These are phyloP conservation scores for Paramecium bursaria DNA, from an alignment of 73 alveolate genomes.

Conservation along the genomic window DNA sequence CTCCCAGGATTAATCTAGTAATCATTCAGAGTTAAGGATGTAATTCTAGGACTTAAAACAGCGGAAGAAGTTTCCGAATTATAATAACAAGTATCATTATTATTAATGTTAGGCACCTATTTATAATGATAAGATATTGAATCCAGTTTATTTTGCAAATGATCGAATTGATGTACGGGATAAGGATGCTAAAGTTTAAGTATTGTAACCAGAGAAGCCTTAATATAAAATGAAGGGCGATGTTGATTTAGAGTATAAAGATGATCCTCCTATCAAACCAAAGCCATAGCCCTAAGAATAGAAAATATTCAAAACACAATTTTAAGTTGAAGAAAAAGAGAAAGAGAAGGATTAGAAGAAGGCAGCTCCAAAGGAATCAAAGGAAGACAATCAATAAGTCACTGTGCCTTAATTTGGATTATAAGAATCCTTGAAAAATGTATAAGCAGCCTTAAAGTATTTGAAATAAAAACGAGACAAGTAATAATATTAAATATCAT, in stretches of 20 bases:
- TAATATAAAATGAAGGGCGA: slow-evolving; percentile 53
- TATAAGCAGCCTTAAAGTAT: slow-evolving; percentile 3
- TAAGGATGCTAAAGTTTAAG: slow-evolving; percentile 17
- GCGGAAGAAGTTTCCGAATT: neutral
- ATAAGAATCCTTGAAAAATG: slow-evolving; percentile 2
- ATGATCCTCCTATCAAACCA: neutral
- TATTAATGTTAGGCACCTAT: slow-evolving; percentile 21
- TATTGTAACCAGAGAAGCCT: slow-evolving; percentile 23
- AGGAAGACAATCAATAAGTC: neutral
- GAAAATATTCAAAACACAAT: slow-evolving; percentile 3
- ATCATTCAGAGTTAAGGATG: slow-evolving; percentile 26
- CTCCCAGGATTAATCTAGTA: slow-evolving; percentile 39
- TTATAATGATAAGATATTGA: slow-evolving; percentile 19
- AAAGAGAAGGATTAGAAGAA: neutral
- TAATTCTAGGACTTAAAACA: neutral
- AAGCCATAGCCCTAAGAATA: neutral
- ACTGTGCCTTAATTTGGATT: neutral
- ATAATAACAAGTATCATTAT: too few relatives aligned
- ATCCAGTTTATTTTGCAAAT: slow-evolving; percentile 51
- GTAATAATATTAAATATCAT: neutral
- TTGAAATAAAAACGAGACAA: slow-evolving; percentile 11
- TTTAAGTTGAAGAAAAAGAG: slow-evolving; percentile 28
- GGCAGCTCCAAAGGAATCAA: neutral
- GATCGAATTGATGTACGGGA: slow-evolving; percentile 12
- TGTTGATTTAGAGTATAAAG: slow-evolving; percentile 39